Conservation (phyloP, 805 yeast genomes). For the Candida takata region DNA sequence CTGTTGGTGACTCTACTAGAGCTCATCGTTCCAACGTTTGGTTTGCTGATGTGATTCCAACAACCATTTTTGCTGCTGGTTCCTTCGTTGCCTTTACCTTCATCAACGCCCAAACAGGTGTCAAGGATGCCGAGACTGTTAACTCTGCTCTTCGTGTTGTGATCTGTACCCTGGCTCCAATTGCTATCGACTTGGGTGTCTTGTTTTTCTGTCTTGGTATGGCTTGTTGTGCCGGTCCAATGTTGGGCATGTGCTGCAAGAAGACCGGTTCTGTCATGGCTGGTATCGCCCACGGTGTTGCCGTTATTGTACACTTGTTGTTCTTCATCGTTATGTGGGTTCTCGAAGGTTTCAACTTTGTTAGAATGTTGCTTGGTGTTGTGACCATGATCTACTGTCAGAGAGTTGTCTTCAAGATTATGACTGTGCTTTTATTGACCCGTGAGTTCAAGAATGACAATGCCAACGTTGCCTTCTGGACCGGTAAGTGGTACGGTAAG, state of each 20-base stretch:
- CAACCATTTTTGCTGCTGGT: conserved; percentile 69
- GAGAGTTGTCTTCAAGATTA: conserved; percentile 76
- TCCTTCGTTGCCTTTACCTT: conserved; percentile 74
- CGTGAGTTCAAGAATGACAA: conserved; percentile 96
- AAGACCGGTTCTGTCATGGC: conserved; percentile 94
- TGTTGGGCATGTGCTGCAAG: conserved; percentile 91
- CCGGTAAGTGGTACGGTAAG: conserved; percentile 97
- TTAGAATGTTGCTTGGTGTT: conserved; percentile 81
- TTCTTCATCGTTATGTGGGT: conserved; percentile 97
- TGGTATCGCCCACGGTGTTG: conserved; percentile 91
- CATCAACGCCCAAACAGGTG: conserved; percentile 85
- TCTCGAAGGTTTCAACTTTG: conserved; percentile 84
- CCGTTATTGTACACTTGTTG: conserved; percentile 79
- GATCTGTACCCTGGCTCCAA: conserved; percentile 84
- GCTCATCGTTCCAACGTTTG: conserved; percentile 73
- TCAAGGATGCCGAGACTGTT: conserved; percentile 42
- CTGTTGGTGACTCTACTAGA: conserved; percentile 78
- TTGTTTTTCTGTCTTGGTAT: conserved; percentile 67
- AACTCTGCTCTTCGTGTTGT: conserved; percentile 68
- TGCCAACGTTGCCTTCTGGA: conserved; percentile 98
- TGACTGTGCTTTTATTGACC: conserved; percentile 73
- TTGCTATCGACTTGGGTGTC: conserved; percentile 83
- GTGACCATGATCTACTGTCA: conserved; percentile 80
- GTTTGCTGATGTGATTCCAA: conserved; percentile 66
- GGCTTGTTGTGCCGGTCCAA: conserved; percentile 97